These are phyloP conservation scores for Gyrodon lividus DNA, from an alignment of 768 basidiomycete genomes.

Conservation along the genomic window DNA sequence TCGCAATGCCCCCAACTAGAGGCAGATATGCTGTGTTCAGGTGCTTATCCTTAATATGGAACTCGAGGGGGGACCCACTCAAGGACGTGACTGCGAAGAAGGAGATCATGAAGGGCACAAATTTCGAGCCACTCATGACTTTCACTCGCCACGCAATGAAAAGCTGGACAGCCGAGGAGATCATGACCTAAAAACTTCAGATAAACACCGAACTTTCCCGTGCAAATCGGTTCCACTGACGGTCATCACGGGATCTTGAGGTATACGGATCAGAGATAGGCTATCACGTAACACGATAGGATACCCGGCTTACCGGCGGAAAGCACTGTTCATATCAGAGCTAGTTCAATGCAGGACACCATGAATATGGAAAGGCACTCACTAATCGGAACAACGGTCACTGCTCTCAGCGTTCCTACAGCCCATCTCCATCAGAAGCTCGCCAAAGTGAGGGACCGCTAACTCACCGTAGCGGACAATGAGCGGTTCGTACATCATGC, in stretches of 20 bases:
- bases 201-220: too few species aligned
- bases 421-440: slow-evolving; percentile 20
- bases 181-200: too few species aligned
- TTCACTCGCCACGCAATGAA: slow-evolving; percentile 48
- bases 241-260: slow-evolving; percentile 44
- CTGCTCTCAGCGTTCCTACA: slow-evolving; percentile 17
- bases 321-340: slow-evolving; percentile 34
- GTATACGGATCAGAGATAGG: not conserved
- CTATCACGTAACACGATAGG: too few species aligned
- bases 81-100: slow-evolving; percentile 8
- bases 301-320: too few species aligned
- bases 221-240: slow-evolving; percentile 21
- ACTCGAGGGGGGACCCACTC: not conserved
- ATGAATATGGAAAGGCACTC: not conserved
- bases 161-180: slow-evolving; percentile 39
- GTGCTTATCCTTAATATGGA: not conserved
- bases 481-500: slow-evolving; percentile 48
- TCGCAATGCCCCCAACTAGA: slow-evolving; percentile 36
- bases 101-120: slow-evolving; percentile 27
- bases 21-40: not conserved
- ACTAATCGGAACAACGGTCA: not conserved
- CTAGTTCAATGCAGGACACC: not conserved
- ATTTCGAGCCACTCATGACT: slow-evolving; percentile 31
- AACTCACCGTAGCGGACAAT: slow-evolving; percentile 44
- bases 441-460: too few species aligned